Conservation (phyloP, 2,329 filamentous ascomycete genomes). For the Talaromyces sp. region DNA sequence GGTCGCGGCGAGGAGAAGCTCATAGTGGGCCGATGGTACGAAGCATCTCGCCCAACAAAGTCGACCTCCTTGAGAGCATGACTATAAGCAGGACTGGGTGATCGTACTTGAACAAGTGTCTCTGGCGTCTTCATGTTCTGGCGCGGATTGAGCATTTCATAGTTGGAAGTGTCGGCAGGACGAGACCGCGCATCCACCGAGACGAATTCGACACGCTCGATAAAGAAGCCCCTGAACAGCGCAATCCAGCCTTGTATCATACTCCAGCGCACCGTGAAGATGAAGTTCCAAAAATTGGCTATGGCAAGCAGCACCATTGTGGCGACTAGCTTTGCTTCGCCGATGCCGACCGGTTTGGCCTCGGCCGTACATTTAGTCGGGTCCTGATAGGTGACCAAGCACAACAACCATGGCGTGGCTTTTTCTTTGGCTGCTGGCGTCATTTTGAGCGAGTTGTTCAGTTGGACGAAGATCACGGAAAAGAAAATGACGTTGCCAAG, state of each 20-base stretch:
- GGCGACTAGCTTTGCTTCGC: slow-evolving; percentile 70
- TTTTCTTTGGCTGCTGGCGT: slow-evolving; percentile 52
- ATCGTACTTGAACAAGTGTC: slow-evolving; percentile 22
- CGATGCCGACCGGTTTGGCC: slow-evolving; percentile 61
- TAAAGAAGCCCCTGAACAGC: slow-evolving; percentile 49
- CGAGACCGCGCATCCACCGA: slow-evolving; percentile 69
- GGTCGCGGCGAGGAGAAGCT: slow-evolving; percentile 11
- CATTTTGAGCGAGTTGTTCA: slow-evolving; percentile 65
- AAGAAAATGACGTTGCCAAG: slow-evolving; percentile 92
- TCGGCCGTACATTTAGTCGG: slow-evolving; percentile 62
- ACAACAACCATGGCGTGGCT: slow-evolving; percentile 64
- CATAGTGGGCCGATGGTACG: slow-evolving; percentile 7
- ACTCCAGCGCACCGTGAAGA: slow-evolving; percentile 76
- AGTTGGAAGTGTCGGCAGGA: slow-evolving; percentile 62
- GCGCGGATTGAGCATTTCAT: slow-evolving; percentile 64
- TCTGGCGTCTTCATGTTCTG: slow-evolving; percentile 28
- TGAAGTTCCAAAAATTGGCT: slow-evolving; percentile 78
- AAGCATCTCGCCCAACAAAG: background rate
- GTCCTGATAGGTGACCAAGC: slow-evolving; percentile 58
- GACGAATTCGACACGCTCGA: slow-evolving; percentile 69
- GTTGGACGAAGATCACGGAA: slow-evolving; percentile 80
- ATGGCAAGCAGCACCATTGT: slow-evolving; percentile 78
- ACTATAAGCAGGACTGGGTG: slow-evolving; percentile 8
- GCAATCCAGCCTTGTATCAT: slow-evolving; percentile 83
- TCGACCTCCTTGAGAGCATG: background rate